These are phyloP conservation scores for Camellia granthamiana DNA, from an alignment of 148 eudicot genomes.

Conservation along the genomic window DNA sequence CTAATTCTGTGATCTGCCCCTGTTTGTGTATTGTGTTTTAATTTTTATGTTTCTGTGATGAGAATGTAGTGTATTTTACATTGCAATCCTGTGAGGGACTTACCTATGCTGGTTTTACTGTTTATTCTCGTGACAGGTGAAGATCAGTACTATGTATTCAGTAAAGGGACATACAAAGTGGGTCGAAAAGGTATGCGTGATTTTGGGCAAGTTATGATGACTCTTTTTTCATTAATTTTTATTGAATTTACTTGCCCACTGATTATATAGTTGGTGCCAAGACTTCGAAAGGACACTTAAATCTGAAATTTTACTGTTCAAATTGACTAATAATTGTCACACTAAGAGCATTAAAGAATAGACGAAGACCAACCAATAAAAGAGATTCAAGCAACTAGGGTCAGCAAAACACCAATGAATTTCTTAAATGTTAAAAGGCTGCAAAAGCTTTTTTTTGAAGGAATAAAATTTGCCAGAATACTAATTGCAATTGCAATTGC, in stretches of 20 bases:
- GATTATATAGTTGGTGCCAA: background rate
- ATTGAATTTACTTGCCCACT: background rate
- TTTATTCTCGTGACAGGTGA: slow-evolving; percentile 55
- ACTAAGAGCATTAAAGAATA: background rate
- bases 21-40: background rate
- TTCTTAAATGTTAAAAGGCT: background rate
- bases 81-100: background rate
- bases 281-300: background rate
- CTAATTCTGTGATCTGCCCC: background rate
- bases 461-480: background rate
- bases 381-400: background rate
- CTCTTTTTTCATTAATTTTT: background rate
- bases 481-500: background rate
- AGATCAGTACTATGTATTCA: slow-evolving; percentile 66
- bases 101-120: slow-evolving; percentile 18
- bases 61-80: background rate
- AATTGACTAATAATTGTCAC: background rate
- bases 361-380: background rate
- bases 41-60: background rate
- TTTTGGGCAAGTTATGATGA: background rate
- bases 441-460: background rate
- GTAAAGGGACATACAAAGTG: slow-evolving; percentile 86
- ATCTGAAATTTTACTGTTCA: background rate
- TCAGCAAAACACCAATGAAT: background rate
- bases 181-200: slow-evolving; percentile 79